Evolutionary conservation across 805 yeast species (phyloP).

Genomic region (Grigorovia yakushimaensis): DNA sequence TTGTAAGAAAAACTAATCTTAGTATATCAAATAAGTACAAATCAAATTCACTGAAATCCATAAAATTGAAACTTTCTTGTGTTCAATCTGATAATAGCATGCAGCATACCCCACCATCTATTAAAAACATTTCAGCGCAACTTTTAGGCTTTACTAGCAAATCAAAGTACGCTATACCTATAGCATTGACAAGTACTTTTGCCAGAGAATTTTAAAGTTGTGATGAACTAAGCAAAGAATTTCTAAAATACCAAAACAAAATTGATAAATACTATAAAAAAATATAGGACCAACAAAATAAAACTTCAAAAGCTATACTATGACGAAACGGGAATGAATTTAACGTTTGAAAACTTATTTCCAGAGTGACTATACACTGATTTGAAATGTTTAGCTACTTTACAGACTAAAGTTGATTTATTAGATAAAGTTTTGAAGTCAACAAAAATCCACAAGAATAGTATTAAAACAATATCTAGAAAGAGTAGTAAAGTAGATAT

Average conservation of each 20-base stretch:
- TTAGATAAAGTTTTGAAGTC: too few relatives aligned
- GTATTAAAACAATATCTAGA: too few relatives aligned
- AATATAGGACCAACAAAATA: conserved; percentile 1
- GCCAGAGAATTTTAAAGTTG: too few relatives aligned
- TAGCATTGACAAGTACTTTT: too few relatives aligned
- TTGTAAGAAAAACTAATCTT: conserved; percentile 27
- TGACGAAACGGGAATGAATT: neutral
- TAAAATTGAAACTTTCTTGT: conserved; percentile 24
- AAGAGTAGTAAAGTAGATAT: too few relatives aligned
- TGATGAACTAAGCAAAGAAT: too few relatives aligned
- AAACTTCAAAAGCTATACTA: too few relatives aligned
- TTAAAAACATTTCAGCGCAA: conserved; percentile 18
- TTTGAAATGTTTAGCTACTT: conserved; percentile 21
- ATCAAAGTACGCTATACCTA: conserved; percentile 30
- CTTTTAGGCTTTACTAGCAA: conserved; percentile 26
- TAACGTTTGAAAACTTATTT: conserved; percentile 22
- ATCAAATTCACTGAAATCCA: conserved; percentile 13
- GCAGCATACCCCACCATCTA: conserved; percentile 19
- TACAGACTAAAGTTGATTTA: too few relatives aligned
- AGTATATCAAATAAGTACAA: conserved; percentile 19
- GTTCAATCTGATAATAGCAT: conserved; percentile 20
- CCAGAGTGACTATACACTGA: conserved; percentile 20
- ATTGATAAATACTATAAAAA: too few relatives aligned
- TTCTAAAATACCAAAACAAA: conserved; percentile 21
- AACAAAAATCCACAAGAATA: too few relatives aligned